Percentiles rank a stretch among this genome's conserved stretches.
These are phyloP conservation scores for Colletotrichum liaoningense DNA, from an alignment of 2,329 filamentous ascomycete species.

Conservation along the genomic window DNA sequence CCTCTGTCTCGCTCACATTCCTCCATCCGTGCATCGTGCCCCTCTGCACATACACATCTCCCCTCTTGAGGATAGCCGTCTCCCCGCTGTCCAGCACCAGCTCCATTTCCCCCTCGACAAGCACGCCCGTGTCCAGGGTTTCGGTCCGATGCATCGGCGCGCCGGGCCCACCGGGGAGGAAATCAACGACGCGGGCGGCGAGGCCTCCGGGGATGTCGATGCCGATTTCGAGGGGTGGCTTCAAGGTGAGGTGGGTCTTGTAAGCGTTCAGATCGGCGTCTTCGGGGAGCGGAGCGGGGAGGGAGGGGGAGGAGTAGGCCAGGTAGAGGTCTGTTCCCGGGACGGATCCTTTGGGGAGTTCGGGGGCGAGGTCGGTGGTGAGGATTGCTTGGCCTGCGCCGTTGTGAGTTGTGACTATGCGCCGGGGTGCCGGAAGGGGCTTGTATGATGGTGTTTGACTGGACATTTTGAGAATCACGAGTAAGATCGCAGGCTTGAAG, in stretches of 20 bases:
- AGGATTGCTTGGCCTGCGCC: conserved; percentile 47
- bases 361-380: conserved; percentile 40
- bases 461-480: neutral
- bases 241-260: conserved; percentile 32
- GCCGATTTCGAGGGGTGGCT: conserved; percentile 37
- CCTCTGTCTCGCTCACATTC: conserved; percentile 54
- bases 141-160: conserved; percentile 62
- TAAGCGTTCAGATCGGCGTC: conserved; percentile 39
- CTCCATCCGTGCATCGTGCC: conserved; percentile 66
- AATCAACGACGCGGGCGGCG: conserved; percentile 58
- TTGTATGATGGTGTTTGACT: neutral
- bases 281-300: conserved; percentile 38
- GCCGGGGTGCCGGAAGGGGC: conserved; percentile 13
- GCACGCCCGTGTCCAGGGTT: conserved; percentile 65
- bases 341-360: conserved; percentile 28
- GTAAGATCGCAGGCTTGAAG: neutral
- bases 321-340: conserved; percentile 39
- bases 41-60: conserved; percentile 67
- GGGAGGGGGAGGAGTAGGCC: conserved; percentile 40
- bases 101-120: conserved; percentile 65
- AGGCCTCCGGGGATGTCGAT: conserved; percentile 49
- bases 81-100: conserved; percentile 64
- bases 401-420: conserved; percentile 47
- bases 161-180: conserved; percentile 50
- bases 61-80: conserved; percentile 54